Percentiles rank a stretch among this genome's conserved stretches.
Evolutionary conservation across 306 rosid genomes (phyloP).

Genomic region (Cercis canadensis): DNA sequence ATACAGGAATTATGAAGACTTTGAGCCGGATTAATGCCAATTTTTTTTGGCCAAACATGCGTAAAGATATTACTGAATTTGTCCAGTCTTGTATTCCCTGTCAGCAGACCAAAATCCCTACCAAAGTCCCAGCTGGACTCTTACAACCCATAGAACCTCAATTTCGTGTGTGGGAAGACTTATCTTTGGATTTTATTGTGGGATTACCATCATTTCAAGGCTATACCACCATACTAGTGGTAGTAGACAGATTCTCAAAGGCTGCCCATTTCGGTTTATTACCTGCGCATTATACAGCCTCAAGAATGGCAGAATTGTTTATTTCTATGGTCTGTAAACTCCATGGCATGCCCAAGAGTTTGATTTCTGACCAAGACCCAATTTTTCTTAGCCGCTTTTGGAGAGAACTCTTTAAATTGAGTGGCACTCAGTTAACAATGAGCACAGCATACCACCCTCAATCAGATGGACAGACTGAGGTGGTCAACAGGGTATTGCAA

Average conservation of each 20-base stretch:
- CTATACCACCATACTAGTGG: background rate
- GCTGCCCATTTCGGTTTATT: background rate
- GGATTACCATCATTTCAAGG: background rate
- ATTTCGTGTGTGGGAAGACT: background rate
- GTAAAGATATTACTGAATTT: background rate
- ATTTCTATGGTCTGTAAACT: rapidly evolving
- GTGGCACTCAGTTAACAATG: background rate
- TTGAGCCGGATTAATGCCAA: rapidly evolving
- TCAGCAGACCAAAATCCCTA: background rate
- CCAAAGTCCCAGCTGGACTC: background rate
- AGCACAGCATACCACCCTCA: slow-evolving; percentile 5
- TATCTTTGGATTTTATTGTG: background rate
- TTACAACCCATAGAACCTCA: background rate
- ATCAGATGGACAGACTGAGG: background rate
- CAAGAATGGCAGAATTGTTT: rapidly evolving
- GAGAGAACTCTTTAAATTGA: rapidly evolving
- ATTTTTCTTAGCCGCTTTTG: background rate
- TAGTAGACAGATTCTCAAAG: background rate
- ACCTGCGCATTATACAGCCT: background rate
- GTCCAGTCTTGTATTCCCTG: rapidly evolving
- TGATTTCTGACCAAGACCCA: background rate
- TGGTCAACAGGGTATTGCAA: background rate
- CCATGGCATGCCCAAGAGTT: background rate
- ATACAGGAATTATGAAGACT: background rate
- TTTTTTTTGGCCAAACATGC: background rate